Base-by-base conservation (phyloP, 208 protist genomes). In the Trypanosoma platydactyli region DNA sequence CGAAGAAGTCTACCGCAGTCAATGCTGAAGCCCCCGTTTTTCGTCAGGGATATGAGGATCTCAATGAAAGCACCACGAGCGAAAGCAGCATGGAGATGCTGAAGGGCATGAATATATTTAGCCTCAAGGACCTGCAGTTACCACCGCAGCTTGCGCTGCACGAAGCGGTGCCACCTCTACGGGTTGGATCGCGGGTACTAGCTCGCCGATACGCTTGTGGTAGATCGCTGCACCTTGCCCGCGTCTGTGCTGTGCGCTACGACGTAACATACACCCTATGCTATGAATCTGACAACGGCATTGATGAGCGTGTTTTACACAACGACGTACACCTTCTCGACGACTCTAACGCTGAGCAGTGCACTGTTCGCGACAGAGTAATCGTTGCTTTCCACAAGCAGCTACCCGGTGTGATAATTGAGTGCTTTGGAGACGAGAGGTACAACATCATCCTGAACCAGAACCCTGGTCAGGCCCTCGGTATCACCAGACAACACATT, bases 401-500 rank as follows among this genome's bases (percentile, higher is more conserved):
- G 56, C 54, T 68, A 12, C 61, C 68, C 5, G 86, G 80, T 0
- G 65, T 83, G 0, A 72, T 92, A n/a, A 73, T 89, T 57, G 86
- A 79, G 38, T 79, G 76, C 16, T 54, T 71, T 29, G 86, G 81
- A 42, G 59, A 63, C 41, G 81, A 79, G 41, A 91, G 27, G 30
- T 89, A 89, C 42, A 68, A 81, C 50, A 72, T 79, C 25, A 73
- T 86, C 38, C 94, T 99, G 0, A 97, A 98, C 45, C 61, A 98
- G 6, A 96, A 99, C 44, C 91, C 98, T 35, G 97, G 98, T 78
- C 94, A 97, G n/a, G 93, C 97, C 16, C 76, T 90, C 27, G 92
- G 96, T 24, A 97, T 99, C 18, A 70, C 57, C 50, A 27, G 72
- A 44, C 45, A 69, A 40, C 71, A 94, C 52, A 81, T 94, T 49